Base-by-base conservation (phyloP, 192 early-diverging fungal genomes). In the Rhizophagus clarus region DNA sequence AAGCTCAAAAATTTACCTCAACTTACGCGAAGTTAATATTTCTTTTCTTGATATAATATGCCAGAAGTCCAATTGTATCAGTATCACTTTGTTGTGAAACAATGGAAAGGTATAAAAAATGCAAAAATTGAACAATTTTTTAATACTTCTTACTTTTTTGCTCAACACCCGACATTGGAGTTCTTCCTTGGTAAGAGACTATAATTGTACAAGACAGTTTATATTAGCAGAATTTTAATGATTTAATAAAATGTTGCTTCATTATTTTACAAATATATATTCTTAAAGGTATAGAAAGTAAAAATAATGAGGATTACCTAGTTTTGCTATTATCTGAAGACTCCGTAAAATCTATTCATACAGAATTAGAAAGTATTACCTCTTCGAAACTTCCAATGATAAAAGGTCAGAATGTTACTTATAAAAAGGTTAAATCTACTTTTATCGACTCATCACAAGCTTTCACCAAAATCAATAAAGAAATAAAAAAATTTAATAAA, bases 241-340 rank as follows among this genome's bases (percentile, higher is more conserved):
- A 8, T 40, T 51, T 22, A 49, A 74, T 71, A 8, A 7, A 12
- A 51, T 60, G 11, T 29, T 56, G 10, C 15, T 29, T 5, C 47
- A 51, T 26, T 26, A 51, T 9, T 49, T 51, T 29, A 26, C 60
- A 10, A 51, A 17, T 15, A 71, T 20, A 34, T 56, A 56, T 22
- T 56, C 17, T 56, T 56, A 22, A 56, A 56, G 51, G 24, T 34
- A 28, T 22, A 76, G 74, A 60, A 24, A 62, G 22, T 37, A 62
- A 34, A 17, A n/a, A 22, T 26, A 32, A n/a, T 20, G 75, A 76
- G 15, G 61, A 9, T n/a, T n/a, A n/a, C 15, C 60, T 10, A 8
- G 20, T 63, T 29, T 68, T 78, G 63, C 22, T 78, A 45, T n/a
- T 78, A 26, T 78, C 76, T 69, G 66, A 67, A 42, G 40, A 78